phyloP scores from a whole-genome alignment of 1,284 basidiomycete genomes.

The Taiwanofungus camphoratus region DNA sequence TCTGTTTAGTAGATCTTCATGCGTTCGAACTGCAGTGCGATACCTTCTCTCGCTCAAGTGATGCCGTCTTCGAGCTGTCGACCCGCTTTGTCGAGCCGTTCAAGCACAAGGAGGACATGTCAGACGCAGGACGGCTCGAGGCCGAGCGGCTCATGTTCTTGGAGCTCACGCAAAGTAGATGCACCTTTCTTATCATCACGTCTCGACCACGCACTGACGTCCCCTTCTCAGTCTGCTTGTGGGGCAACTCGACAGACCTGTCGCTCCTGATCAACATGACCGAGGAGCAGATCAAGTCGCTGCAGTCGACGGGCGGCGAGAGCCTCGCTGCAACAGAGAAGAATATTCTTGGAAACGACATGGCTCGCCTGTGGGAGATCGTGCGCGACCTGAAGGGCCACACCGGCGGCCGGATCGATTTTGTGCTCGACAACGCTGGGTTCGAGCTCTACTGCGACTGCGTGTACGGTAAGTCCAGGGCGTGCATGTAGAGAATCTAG shows the following conservation, averaged over 20 bases:
- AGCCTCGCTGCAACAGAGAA: constrained; percentile 94
- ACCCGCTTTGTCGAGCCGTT: constrained; percentile 89
- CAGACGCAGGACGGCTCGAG: constrained; percentile 58
- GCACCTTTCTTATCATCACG: neutral
- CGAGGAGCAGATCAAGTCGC: constrained; percentile 95
- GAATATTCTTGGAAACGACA: constrained; percentile 88
- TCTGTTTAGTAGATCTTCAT: neutral
- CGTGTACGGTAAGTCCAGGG: constrained; percentile 67
- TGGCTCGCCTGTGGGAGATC: constrained; percentile 78
- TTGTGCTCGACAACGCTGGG: constrained; percentile 85
- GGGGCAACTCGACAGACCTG: constrained; percentile 97
- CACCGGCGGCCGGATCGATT: constrained; percentile 83
- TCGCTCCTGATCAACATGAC: constrained; percentile 98
- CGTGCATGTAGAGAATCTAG: neutral
- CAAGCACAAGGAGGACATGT: constrained; percentile 51
- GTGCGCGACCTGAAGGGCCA: constrained; percentile 64
- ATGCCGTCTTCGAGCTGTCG: constrained; percentile 94
- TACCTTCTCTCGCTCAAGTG: constrained; percentile 89
- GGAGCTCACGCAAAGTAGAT: constrained; percentile 78
- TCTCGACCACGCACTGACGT: constrained; percentile 7
- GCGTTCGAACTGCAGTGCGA: constrained; percentile 59
- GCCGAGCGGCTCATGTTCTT: constrained; percentile 89
- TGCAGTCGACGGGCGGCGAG: constrained; percentile 97
- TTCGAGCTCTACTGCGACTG: constrained; percentile 97
- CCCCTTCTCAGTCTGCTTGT: constrained; percentile 67